A percentile compares a stretch with the other conserved stretches of the same genome.
Conservation (phyloP, 2,329 filamentous ascomycete species). For the Orbilia blumenaviensis region DNA sequence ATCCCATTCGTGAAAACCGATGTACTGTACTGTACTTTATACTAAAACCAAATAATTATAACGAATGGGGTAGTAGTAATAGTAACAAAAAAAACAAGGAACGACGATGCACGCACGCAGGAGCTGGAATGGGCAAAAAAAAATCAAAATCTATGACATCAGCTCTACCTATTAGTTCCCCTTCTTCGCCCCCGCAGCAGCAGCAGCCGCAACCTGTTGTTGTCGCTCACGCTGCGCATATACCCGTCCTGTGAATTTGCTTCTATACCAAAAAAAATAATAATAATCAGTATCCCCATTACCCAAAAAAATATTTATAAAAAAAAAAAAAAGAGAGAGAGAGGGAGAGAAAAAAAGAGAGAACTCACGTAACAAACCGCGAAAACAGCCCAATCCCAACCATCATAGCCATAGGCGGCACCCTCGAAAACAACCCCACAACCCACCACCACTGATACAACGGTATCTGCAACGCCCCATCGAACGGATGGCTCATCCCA, state of each 20-base stretch:
- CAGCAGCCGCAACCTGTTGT: not conserved
- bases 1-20: no score
- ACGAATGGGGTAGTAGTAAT: no score
- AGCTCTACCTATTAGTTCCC: slow-evolving; percentile 13
- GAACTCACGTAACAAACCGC: slow-evolving; percentile 47
- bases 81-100: no score
- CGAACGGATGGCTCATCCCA: slow-evolving; percentile 28
- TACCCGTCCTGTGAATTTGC: slow-evolving; percentile 11
- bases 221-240: not conserved
- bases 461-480: slow-evolving; percentile 15
- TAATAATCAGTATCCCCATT: not conserved
- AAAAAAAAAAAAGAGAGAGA: not conserved
- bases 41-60: no score
- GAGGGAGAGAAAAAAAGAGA: not conserved
- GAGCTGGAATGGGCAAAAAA: not conserved
- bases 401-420: slow-evolving; percentile 52
- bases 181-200: slow-evolving; percentile 22
- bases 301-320: not conserved
- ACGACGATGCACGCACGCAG: not conserved
- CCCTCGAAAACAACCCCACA: slow-evolving; percentile 20
- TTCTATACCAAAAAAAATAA: not conserved
- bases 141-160: no score
- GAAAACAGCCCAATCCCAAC: slow-evolving; percentile 42
- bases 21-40: no score
- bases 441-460: slow-evolving; percentile 38